phyloP scores from a whole-genome alignment of 176 grass and related monocot species.

The Areca catechu region DNA sequence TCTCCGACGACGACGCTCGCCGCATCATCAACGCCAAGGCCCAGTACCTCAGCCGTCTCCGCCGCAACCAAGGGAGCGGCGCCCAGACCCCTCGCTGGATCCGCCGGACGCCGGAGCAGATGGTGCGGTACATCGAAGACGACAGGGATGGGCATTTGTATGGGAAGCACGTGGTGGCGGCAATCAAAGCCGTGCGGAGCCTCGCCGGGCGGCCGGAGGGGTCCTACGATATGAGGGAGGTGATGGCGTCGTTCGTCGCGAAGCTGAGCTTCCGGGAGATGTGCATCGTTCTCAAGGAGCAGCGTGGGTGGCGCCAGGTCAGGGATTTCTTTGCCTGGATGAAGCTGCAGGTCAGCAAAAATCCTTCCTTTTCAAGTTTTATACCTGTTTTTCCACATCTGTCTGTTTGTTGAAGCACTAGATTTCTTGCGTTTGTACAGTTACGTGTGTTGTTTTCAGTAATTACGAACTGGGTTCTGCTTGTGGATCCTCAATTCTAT shows the following conservation, averaged over 20 bases:
- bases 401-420: no score
- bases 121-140: constrained; percentile 70
- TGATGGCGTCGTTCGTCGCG: constrained; percentile 71
- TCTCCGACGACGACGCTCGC: constrained; percentile 33
- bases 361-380: no score
- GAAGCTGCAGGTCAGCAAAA: constrained; percentile 58
- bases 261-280: constrained; percentile 95
- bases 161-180: constrained; percentile 70
- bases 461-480: no score
- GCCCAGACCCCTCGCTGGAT: constrained; percentile 77
- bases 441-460: no score
- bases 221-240: constrained; percentile 46
- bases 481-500: no score
- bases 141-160: constrained; percentile 71
- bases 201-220: constrained; percentile 35
- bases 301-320: constrained; percentile 70
- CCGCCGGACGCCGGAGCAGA: constrained; percentile 64
- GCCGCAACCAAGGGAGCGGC: constrained; percentile 58
- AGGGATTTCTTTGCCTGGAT: constrained; percentile 95
- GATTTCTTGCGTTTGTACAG: no score
- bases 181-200: constrained; percentile 54
- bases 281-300: constrained; percentile 87
- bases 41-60: constrained; percentile 50
- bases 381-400: no score
- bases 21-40: constrained; percentile 72